Base-by-base conservation (phyloP, 768 basidiomycete genomes). In the Suillus subalutaceus region DNA sequence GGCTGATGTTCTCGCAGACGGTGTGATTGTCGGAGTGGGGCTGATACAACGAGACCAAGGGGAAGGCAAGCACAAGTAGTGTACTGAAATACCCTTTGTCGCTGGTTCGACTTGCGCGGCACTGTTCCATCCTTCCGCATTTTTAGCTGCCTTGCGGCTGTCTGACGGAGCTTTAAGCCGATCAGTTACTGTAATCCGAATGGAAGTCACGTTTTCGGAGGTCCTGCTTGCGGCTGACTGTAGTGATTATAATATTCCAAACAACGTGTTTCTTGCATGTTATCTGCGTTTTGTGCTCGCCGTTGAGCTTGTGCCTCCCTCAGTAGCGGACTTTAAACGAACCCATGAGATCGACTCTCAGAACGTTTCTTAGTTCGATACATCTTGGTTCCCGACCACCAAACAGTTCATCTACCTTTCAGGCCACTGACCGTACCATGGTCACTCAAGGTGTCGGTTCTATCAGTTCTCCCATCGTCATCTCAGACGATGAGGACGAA, bases 11-110 rank as follows among this genome's bases (percentile, higher is more conserved):
- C 80, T 89, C 20, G 88, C 90, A 3, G 90, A 90, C 70, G 90
- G 91, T 0, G 90, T 87, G 10, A 88, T 91, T 63, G 86, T 90
- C 6, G 87, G 89, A 9, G 84, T 96, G 13, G 93, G 93, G 0
- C 80, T 94, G 67, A 90, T 94, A 74, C 82, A 86, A 67, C 83
- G 86, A 60, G 84, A 83, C 66, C 77, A 74, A 69, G 77, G 50
- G 52, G 67, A 64, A 44, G 38, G 32, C 44, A 68, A 63, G 55
- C 61, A 63, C 20, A 62, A 69, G 56, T 70, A 70, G 69, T 66
- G 16, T 57, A 53, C 35, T 41, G 43, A 40, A 41, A 40, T 60
- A 64, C 63, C 53, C 40, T 60, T 62, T 32, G 40, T 58, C 38
- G 30, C 59, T 64, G 63, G 63, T 35, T 58, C 38, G 59, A 32